Base-by-base conservation (phyloP, 2,329 filamentous ascomycete genomes). In the Phialocephala sp. region DNA sequence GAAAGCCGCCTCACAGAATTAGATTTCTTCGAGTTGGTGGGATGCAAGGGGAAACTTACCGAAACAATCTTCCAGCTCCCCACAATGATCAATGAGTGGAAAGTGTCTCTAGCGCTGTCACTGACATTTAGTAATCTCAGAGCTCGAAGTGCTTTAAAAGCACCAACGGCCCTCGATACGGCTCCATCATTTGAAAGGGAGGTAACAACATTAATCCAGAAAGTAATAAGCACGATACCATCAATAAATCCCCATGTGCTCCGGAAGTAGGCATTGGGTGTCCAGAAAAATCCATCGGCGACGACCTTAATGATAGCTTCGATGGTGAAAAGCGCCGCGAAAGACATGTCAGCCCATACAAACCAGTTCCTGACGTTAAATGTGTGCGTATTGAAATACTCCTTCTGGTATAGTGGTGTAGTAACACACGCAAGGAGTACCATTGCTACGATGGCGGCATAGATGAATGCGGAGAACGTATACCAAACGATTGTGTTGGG, bases 181-280 rank as follows among this genome's bases (percentile, higher is more conserved):
- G 90, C 89, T 50, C 92, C 92, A 70, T 97, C 91, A 63, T 93
- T 89, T 74, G 87, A 86, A 62, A 99, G 83, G 1, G 94, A 88
- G 0, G 94, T 95, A 56, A 89, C 82, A 59, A 99, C 93, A 74
- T 97, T 98, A 76, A 97, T 90, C 94, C 95, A 98, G 9, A 99
- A 85, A 0, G 95, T 98, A 63, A 97, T 82, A 60, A 99, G 83
- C 70, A 99, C 95, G 54, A 98, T 79, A 0, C 91, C 93, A 75
- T 99, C 95, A 70, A 99, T 97, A 68, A 97, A 89, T 8, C 95
- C 96, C 95, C 95, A 99, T 0, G 94, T 94, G 75, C 94, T 94
- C 73, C 95, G 89, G 77, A 97, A 93, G 76, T 97, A 99, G 2
- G 96, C 96, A 78, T 99, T 97, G 0, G 95, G 95, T 0, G 95